Percentiles rank a stretch among this genome's conserved stretches.
Conservation (phyloP, 108 stramenopile species). For the Cyclostephanos invisitatus region DNA sequence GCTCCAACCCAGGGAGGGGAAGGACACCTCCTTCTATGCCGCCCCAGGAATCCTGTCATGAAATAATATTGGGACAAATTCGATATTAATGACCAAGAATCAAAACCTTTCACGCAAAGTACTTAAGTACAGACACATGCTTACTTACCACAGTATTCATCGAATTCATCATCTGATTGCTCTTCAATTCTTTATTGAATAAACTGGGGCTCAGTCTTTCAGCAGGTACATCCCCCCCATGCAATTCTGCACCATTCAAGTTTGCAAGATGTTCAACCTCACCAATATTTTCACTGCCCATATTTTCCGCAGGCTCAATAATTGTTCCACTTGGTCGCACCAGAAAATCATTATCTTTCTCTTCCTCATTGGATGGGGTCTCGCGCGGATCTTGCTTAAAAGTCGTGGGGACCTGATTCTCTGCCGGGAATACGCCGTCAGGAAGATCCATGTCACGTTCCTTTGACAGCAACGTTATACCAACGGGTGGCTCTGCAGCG, state of each 20-base stretch:
- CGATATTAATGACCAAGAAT: background rate
- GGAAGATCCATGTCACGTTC: background rate
- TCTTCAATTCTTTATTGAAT: constrained; percentile 3
- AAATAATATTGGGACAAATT: background rate
- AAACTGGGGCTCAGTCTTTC: background rate
- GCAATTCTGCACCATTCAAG: background rate
- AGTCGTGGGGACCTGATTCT: no score
- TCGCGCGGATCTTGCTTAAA: no score
- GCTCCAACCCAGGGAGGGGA: background rate
- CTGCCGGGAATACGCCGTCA: background rate
- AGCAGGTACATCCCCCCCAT: background rate
- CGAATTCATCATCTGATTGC: constrained; percentile 13
- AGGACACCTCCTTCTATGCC: background rate
- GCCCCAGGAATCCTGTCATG: constrained; percentile 10
- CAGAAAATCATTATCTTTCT: background rate
- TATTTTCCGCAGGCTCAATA: background rate
- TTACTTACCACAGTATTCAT: constrained; percentile 27
- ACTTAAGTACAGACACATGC: background rate
- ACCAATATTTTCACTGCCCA: background rate
- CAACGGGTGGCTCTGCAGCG: no score
- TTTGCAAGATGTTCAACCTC: background rate
- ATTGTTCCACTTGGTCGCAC: background rate
- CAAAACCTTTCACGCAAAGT: background rate
- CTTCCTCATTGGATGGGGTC: background rate
- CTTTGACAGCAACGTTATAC: background rate